A percentile compares a stretch with the other conserved stretches of the same genome.
Evolutionary conservation across 1,139 yeast genomes (phyloP).

Genomic region (Komagataea norvegica): DNA sequence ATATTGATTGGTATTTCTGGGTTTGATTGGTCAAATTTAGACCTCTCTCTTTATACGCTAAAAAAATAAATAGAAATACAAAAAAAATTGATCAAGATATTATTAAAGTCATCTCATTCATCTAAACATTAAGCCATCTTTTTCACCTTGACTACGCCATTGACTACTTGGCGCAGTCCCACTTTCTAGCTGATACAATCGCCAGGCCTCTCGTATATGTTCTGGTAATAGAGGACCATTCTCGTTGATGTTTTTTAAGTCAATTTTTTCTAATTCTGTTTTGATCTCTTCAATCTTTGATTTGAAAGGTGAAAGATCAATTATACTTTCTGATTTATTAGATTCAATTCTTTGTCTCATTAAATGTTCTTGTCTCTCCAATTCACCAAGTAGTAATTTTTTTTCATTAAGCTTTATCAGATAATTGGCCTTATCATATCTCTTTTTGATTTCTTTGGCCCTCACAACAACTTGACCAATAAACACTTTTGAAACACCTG

Average conservation of each 20-base stretch:
- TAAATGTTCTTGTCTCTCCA: constrained; percentile 28
- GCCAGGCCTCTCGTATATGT: constrained; percentile 86
- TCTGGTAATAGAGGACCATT: constrained; percentile 71
- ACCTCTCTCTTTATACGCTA: constrained; percentile 1
- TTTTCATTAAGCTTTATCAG: constrained; percentile 30
- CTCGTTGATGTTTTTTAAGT: constrained; percentile 20
- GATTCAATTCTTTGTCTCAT: constrained; percentile 16
- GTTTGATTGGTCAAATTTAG: constrained; percentile 12
- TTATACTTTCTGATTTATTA: background rate
- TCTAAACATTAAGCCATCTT: constrained; percentile 64
- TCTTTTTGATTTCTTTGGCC: constrained; percentile 64
- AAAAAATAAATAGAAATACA: background rate
- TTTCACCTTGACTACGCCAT: constrained; percentile 74
- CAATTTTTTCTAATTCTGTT: constrained; percentile 17
- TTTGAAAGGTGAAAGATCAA: constrained; percentile 9
- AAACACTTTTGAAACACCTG: constrained; percentile 85
- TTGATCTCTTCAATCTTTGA: constrained; percentile 15
- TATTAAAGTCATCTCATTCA: constrained; percentile 24
- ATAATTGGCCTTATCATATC: constrained; percentile 42
- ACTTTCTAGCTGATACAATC: constrained; percentile 61
- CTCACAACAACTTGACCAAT: constrained; percentile 83
- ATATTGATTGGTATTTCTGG: constrained; percentile 35
- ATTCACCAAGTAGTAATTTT: constrained; percentile 27
- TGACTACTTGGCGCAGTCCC: constrained; percentile 59
- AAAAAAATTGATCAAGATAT: background rate